Conservation (phyloP, 495 filamentous ascomycete genomes). For the Penicillium canariense region DNA sequence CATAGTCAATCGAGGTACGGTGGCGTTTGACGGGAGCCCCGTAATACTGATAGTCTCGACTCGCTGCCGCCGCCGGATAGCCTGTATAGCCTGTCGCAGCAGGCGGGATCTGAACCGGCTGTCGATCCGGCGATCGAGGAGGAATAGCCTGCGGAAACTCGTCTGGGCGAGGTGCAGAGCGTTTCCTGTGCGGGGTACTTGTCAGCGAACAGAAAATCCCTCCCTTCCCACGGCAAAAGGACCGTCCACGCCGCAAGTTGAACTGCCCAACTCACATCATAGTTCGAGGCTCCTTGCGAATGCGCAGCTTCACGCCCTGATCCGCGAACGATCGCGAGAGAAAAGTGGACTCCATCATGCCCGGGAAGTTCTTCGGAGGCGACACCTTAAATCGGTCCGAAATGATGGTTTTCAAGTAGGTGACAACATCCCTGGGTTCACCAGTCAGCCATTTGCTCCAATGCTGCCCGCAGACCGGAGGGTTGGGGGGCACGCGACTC, state of each 20-base stretch:
- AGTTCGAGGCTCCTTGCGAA: conserved; percentile 79
- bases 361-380: conserved; percentile 76
- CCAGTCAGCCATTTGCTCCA: conserved; percentile 5
- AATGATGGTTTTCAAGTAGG: conserved; percentile 65
- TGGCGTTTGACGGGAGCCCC: conserved; percentile 39
- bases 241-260: not conserved
- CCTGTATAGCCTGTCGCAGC: conserved; percentile 28
- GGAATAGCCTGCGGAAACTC: conserved; percentile 38
- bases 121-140: conserved; percentile 43
- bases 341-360: conserved; percentile 87
- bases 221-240: not conserved
- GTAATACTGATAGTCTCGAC: conserved; percentile 40
- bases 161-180: conserved; percentile 36
- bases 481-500: conserved; percentile 26
- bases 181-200: conserved; percentile 35
- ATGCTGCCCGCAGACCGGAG: not conserved
- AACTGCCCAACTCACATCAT: conserved; percentile 43
- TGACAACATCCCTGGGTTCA: conserved; percentile 46
- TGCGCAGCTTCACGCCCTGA: conserved; percentile 85
- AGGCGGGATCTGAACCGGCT: conserved; percentile 40
- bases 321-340: conserved; percentile 92
- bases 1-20: conserved; percentile 46
- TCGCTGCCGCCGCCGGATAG: conserved; percentile 34
- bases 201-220: conserved; percentile 7
- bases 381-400: conserved; percentile 77